Conservation (phyloP, 208 protist species). For the Wallacemonas rigidus region DNA sequence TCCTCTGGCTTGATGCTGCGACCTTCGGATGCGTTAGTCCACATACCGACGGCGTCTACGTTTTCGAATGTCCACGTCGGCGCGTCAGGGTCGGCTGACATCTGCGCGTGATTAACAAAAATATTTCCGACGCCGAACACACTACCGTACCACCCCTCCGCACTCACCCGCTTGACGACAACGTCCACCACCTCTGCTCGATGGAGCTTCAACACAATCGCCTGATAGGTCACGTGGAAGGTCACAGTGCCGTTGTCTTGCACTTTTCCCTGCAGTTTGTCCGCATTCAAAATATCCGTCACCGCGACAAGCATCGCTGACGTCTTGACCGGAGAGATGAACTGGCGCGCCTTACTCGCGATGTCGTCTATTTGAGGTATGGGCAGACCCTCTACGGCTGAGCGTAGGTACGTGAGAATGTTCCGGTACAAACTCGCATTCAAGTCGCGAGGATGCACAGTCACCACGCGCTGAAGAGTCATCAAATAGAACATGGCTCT, state of each 20-base stretch:
- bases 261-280: conserved; percentile 72
- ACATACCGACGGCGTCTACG: conserved; percentile 56
- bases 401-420: conserved; percentile 65
- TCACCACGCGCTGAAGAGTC: conserved; percentile 71
- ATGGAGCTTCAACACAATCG: conserved; percentile 82
- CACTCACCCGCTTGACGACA: conserved; percentile 61
- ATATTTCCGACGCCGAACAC: conserved; percentile 77
- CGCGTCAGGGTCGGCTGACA: conserved; percentile 33
- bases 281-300: conserved; percentile 73
- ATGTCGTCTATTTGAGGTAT: conserved; percentile 59
- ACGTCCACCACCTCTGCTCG: conserved; percentile 85
- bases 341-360: conserved; percentile 30
- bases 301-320: conserved; percentile 81
- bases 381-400: conserved; percentile 73
- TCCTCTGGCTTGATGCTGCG: conserved; percentile 66
- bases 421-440: conserved; percentile 65
- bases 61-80: conserved; percentile 58
- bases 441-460: conserved; percentile 62
- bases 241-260: conserved; percentile 79
- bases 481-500: conserved; percentile 82
- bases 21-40: conserved; percentile 62
- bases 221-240: conserved; percentile 79
- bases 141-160: conserved; percentile 75
- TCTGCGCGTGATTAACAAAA: conserved; percentile 75
- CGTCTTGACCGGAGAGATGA: conserved; percentile 46